A percentile compares a stretch with the other conserved stretches of the same genome.
Evolutionary conservation across 2,329 filamentous ascomycete genomes (phyloP).

Genomic region (Zelopaecilomyces penicillatus): DNA sequence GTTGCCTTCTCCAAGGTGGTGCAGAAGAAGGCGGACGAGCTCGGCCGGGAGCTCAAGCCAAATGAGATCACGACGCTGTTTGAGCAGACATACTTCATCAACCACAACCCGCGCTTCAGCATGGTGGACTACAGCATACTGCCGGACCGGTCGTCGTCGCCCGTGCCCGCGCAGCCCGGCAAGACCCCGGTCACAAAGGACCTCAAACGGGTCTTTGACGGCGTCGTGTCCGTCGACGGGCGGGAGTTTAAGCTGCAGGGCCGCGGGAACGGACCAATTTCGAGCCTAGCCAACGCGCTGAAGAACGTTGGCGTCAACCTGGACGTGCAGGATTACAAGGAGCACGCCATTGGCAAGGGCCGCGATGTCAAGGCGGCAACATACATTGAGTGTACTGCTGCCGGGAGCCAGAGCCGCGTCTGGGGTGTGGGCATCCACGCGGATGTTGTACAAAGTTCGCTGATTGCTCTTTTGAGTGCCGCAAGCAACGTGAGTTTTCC

Average conservation of each 20-base stretch:
- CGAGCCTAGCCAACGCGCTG: constrained; percentile 75
- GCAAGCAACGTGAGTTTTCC: constrained; percentile 67
- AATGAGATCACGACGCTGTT: constrained; percentile 84
- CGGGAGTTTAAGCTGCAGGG: constrained; percentile 71
- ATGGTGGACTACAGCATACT: constrained; percentile 89
- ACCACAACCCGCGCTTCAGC: constrained; percentile 73
- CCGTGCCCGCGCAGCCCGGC: constrained; percentile 57
- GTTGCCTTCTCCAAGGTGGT: constrained; percentile 85
- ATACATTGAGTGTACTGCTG: constrained; percentile 79
- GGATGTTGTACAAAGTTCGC: constrained; percentile 71
- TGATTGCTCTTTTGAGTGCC: constrained; percentile 77
- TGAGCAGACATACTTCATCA: constrained; percentile 77
- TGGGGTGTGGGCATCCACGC: constrained; percentile 62
- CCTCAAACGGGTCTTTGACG: constrained; percentile 73
- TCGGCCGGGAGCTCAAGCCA: constrained; percentile 76
- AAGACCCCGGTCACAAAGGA: constrained; percentile 71
- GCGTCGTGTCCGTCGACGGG: constrained; percentile 75
- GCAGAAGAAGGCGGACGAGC: constrained; percentile 68
- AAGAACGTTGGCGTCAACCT: constrained; percentile 72
- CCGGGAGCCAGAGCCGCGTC: constrained; percentile 60
- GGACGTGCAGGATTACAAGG: constrained; percentile 91
- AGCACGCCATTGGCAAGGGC: constrained; percentile 80
- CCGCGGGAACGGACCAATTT: constrained; percentile 83
- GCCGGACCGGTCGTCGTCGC: constrained; percentile 70
- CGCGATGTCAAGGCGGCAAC: constrained; percentile 85